Evolutionary conservation across 1,139 yeast species (phyloP), one percentile per base, ranked within the genome.

Genomic region (Taphrina betulina): DNA sequence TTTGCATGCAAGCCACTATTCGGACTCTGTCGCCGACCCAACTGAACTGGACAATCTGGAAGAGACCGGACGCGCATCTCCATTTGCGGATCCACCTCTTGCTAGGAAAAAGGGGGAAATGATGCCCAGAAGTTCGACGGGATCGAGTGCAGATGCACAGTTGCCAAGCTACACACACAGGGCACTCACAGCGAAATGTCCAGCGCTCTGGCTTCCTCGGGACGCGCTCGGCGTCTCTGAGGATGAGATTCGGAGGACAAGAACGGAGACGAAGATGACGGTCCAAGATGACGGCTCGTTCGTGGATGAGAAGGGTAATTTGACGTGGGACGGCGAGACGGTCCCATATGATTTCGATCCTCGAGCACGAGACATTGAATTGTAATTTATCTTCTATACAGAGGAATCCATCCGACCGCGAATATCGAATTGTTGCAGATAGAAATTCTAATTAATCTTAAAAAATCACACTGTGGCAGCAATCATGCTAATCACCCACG

Each of bases 161-260:
- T 35, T 58, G 56, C 41, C 45, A 12, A 20, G 31, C 36, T 92
- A 82, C 70, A 78, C 80, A 63, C 78, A 79, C 63, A 96, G 97
- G 1, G 83, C 86, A 2, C 80, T 83, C 7, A 72, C 78, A 19
- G 83, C 82, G 0, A 71, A 74, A 37, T 78, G 82, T 63, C 95
- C 95, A 3, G 74, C 76, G 23, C 73, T 92, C 19, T 92, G 98
- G 98, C 79, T 92, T 63, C 95, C 96, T 5, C 75, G 75, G 59
- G 98, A 92, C 70, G 81, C 85, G 5, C 78, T 80, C 76, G 97
- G 97, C 0, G 77, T 87, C 66, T 83, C 95, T 2, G 71, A 76
- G 1, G 68, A 66, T 17, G 81, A 85, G 64, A 78, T 85, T 10
- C 77, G 75, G 44, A 72, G 76, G 50, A 63, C 73, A n/a, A 35